Base-by-base conservation (phyloP, 2,329 filamentous ascomycete species). In the Thermochaetoides dissita region DNA sequence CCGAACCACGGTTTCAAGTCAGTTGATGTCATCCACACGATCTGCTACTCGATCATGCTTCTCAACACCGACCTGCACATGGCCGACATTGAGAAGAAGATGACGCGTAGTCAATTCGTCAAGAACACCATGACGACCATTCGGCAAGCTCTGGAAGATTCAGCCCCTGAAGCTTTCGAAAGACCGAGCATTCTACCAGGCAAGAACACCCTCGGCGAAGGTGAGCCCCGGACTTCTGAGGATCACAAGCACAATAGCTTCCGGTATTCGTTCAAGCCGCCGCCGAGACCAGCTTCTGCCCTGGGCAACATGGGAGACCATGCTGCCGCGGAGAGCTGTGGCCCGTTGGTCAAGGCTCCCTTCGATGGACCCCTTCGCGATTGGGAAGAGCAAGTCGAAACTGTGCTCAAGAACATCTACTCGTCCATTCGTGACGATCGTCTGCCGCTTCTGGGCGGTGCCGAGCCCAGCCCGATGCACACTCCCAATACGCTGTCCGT, bases 91-190 rank as follows among this genome's bases (percentile, higher is more conserved):
- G 87, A 94, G 47, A 79, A 84, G 53, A 94, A 94, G 66, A 98
- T 98, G 91, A 96, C 89, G 1, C 78, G 84, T 43, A 81, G 73
- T 49, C 89, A 96, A 56, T 98, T 96, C 56, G 76, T 98, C 57
- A 94, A 93, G 62, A 98, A 98, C 57, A 95, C 91, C 5, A 80
- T 96, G 69, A 82, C 84, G 1, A 94, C 89, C 0, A 84, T 98
- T 48, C 77, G 76, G 45, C 79, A 86, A 38, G 79, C 84, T 9
- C 72, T 87, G 8, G 67, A 72, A 34, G 85, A 94, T 52, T 76
- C 79, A n/a, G 75, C 70, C 1, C 76, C 83, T 1, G 73, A 79
- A 46, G 72, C 71, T 1, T 81, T 82, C 48, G 72, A 80, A 31
- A 68, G 73, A 3, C 64, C 73, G 5, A 72, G 69, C 46, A 68